Base-by-base conservation (phyloP, 2,329 filamentous ascomycete species). In the Dryadomyces sulphureus region DNA sequence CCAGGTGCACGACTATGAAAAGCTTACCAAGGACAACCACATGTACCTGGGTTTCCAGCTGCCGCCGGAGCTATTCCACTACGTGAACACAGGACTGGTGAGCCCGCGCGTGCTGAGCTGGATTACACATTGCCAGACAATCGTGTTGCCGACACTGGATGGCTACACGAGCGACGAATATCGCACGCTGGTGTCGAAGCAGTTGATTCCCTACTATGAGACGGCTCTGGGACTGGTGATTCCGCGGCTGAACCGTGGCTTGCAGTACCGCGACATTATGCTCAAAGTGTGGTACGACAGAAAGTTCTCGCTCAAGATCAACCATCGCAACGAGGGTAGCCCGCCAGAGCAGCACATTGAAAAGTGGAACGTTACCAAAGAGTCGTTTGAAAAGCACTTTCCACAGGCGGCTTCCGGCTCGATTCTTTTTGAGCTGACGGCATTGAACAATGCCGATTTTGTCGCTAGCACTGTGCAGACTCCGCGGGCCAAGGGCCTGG, bases 1-100 rank as follows among this genome's bases (percentile, higher is more conserved):
- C 43, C 75, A 77, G 49, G 82, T 88, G 16, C 72, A 86, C 55
- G 80, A 89, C 54, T 74, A 71, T 46, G 81, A 85, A 7, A 72
- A 77, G 46, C 75, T 88, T 19, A 89, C 92, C 2, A 75, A 74
- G 40, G 89, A 96, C 59, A 81, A 92, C 53, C 85, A 93, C 58
- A 81, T 90, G 57, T 89, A 95, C 58, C 77, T 95, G 50, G 88
- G 88, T n/a, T 77, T 93, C 49, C 83, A 89, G 49, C 70, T 98
- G 5, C 88, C 92, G 0, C 79, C 88, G 36, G 92, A 98, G 62
- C 70, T 96, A 17, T 89, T 90, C 60, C 84, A 87, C 61, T 96
- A 96, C 60, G 71, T 95, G 43, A 88, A 87, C 48, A 80, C 76
- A 44, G 92, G 87, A 30, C 67, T 95, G 38, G 77, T 96, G 52